Evolutionary conservation across 2,329 filamentous ascomycete species (phyloP), one percentile per base, ranked within the genome.

Genomic region (Colletotrichum chlorophyti): DNA sequence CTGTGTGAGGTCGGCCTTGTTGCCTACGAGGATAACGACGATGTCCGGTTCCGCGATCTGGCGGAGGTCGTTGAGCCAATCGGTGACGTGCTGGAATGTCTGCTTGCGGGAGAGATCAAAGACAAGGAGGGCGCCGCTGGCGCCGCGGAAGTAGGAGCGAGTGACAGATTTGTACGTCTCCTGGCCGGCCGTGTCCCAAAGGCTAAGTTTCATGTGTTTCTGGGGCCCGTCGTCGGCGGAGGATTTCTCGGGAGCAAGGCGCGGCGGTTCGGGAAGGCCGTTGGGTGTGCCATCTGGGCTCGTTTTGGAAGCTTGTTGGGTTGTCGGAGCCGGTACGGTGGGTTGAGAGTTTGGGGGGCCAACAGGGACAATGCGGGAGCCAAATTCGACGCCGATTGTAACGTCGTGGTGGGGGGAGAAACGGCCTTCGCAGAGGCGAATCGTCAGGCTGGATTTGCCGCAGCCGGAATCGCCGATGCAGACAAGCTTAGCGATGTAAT

Each of bases 401-500:
- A 97, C 94, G 81, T 97, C 93, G 83, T 97, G 94, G 72, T 95
- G 91, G 52, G 91, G 86, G 53, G 91, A 92, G 81, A 98, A 97
- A 73, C 94, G 91, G 68, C 93, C 93, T 83, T 97, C 94, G 79
- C 94, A 97, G 63, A 98, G 91, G 63, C 94, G 91, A 72, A 97
- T 93, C 54, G 93, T 97, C 66, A 97, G 86, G 76, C 91, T 86
- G 62, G 92, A 96, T 82, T 99, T 99, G 70, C 95, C 95, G 72
- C 92, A 96, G 72, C 93, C 95, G 41, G 91, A 95, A 79, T 98
- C 95, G 74, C 95, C 95, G 70, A 99, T 93, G 79, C 92, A 96
- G 71, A 98, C 94, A 68, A 99, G 91, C 78, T 99, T 99, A 75
- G 94, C 93, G 72, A 98, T 99, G 81, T 96, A 98, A 80, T 98